These are phyloP conservation scores for Pholiota conissans DNA, from an alignment of 768 basidiomycete species.

Conservation along the genomic window DNA sequence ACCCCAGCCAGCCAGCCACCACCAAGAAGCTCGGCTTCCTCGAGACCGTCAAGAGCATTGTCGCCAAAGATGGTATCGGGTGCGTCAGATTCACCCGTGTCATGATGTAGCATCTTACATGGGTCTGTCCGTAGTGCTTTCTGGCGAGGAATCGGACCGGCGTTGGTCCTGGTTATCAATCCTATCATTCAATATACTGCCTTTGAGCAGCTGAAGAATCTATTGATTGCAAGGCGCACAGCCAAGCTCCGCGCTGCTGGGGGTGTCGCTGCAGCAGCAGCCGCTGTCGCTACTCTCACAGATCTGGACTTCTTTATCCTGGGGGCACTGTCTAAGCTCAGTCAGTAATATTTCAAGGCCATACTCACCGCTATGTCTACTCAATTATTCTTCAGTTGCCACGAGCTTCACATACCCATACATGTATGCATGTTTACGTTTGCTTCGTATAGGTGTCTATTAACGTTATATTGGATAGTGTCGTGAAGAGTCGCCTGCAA, in stretches of 20 bases:
- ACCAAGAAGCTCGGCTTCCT: slow-evolving; percentile 59
- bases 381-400: slow-evolving; percentile 36
- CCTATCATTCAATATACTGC: slow-evolving; percentile 94
- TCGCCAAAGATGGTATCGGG: slow-evolving; percentile 68
- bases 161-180: slow-evolving; percentile 91
- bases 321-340: slow-evolving; percentile 91
- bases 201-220: slow-evolving; percentile 94
- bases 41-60: slow-evolving; percentile 67
- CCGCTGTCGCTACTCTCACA: slow-evolving; percentile 53
- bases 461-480: slow-evolving; percentile 32
- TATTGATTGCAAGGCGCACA: slow-evolving; percentile 64
- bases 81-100: slow-evolving; percentile 18
- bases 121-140: slow-evolving; percentile 51
- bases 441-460: neutral
- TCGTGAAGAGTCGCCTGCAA: slow-evolving; percentile 80
- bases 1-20: slow-evolving; percentile 27
- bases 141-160: slow-evolving; percentile 92
- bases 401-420: slow-evolving; percentile 51
- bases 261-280: slow-evolving; percentile 41
- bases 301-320: slow-evolving; percentile 94
- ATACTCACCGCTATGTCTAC: neutral
- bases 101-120: neutral
- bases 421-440: slow-evolving; percentile 34
- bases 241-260: slow-evolving; percentile 47
- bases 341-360: slow-evolving; percentile 36